Evolutionary conservation across 1,139 yeast species (phyloP).

Genomic region (Yamadazyma dendronema): DNA sequence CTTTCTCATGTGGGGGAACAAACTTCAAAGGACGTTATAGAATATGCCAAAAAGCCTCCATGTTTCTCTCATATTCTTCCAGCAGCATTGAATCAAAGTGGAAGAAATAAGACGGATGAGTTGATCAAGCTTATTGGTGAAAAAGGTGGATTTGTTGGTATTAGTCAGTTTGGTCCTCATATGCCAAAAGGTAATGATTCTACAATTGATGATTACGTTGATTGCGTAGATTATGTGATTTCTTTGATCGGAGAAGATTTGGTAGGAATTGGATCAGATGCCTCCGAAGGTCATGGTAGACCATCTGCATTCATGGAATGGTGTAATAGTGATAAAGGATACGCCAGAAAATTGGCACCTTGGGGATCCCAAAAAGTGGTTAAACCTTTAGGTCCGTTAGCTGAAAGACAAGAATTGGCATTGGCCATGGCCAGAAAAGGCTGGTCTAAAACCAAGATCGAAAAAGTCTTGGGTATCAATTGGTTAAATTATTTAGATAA

Average conservation of each 20-base stretch:
- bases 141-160: slow-evolving; percentile 17
- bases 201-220: slow-evolving; percentile 16
- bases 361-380: slow-evolving; percentile 17
- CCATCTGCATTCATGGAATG: slow-evolving; percentile 17
- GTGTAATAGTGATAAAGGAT: slow-evolving; percentile 16
- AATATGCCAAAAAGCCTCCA: slow-evolving; percentile 44
- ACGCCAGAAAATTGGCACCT: slow-evolving; percentile 14
- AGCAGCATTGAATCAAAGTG: slow-evolving; percentile 13
- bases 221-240: slow-evolving; percentile 15
- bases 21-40: slow-evolving; percentile 46
- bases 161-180: slow-evolving; percentile 16
- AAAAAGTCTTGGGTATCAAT: slow-evolving; percentile 14
- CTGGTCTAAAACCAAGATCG: slow-evolving; percentile 13
- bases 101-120: slow-evolving; percentile 14
- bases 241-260: slow-evolving; percentile 14
- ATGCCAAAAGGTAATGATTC: slow-evolving; percentile 17
- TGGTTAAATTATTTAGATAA: slow-evolving; percentile 14
- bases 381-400: slow-evolving; percentile 15
- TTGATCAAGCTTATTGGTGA: slow-evolving; percentile 13
- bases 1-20: slow-evolving; percentile 49
- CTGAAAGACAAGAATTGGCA: slow-evolving; percentile 14
- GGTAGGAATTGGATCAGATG: slow-evolving; percentile 17
- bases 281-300: slow-evolving; percentile 16
- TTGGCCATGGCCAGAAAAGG: slow-evolving; percentile 16
- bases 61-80: slow-evolving; percentile 41